Evolutionary conservation across 148 eudicot genomes (phyloP).

Genomic region (Vaccinium macrocarpon): DNA sequence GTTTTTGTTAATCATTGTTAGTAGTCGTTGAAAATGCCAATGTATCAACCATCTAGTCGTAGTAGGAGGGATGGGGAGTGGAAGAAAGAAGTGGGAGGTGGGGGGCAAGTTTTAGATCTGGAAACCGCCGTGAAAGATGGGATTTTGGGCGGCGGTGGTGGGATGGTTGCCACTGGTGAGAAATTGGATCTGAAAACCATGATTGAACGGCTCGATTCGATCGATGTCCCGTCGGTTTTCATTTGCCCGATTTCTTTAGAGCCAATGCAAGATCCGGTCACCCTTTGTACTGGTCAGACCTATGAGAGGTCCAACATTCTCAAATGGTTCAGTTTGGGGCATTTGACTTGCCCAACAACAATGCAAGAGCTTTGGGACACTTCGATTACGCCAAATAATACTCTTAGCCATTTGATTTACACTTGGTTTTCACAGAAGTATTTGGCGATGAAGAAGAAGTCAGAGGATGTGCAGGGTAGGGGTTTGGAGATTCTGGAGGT

Average conservation of each 20-base stretch:
- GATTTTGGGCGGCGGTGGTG: constrained; percentile 40
- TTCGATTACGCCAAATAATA: constrained; percentile 71
- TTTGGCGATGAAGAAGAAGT: constrained; percentile 70
- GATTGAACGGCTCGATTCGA: constrained; percentile 57
- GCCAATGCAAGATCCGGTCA: constrained; percentile 93
- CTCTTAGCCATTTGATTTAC: constrained; percentile 58
- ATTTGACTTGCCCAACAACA: constrained; percentile 83
- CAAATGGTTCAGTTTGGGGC: constrained; percentile 79
- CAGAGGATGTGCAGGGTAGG: constrained; percentile 88
- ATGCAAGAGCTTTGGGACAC: constrained; percentile 83
- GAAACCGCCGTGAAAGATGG: constrained; percentile 84
- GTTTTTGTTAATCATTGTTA: not conserved
- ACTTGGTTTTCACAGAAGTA: constrained; percentile 79
- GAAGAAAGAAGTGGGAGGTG: constrained; percentile 45
- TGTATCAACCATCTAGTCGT: constrained; percentile 40
- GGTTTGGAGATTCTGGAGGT: constrained; percentile 64
- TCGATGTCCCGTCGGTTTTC: constrained; percentile 70
- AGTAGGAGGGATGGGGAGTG: constrained; percentile 19
- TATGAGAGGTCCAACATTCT: constrained; percentile 74
- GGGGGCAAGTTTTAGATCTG: constrained; percentile 68
- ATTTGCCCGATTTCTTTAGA: constrained; percentile 87
- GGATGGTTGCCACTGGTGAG: constrained; percentile 13
- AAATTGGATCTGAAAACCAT: constrained; percentile 80
- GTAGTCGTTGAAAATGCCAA: constrained; percentile 37
- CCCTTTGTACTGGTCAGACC: constrained; percentile 90